Evolutionary conservation across 1,284 basidiomycete genomes (phyloP).

Genomic region (Boletus smithii): DNA sequence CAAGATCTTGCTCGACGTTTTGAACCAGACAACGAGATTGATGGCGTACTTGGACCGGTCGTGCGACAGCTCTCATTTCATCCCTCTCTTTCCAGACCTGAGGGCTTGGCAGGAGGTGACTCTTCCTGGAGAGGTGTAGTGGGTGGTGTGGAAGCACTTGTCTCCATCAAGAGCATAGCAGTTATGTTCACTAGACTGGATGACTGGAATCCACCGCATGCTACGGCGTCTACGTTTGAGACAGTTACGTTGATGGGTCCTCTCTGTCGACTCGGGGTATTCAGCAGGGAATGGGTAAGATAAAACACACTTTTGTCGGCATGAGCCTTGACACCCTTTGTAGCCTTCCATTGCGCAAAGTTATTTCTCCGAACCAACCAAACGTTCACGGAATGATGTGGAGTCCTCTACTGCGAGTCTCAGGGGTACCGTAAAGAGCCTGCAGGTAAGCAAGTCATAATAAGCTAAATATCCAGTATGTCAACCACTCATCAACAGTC

Average conservation of each 20-base stretch:
- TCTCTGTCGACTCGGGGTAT: constrained; percentile 77
- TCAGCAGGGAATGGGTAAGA: constrained; percentile 84
- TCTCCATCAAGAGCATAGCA: constrained; percentile 82
- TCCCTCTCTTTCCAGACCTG: constrained; percentile 55
- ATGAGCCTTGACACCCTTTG: constrained; percentile 9
- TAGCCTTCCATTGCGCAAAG: constrained; percentile 75
- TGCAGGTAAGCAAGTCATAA: constrained; percentile 56
- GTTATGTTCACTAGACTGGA: constrained; percentile 69
- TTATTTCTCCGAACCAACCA: constrained; percentile 85
- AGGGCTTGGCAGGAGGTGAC: constrained; percentile 67
- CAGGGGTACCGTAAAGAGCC: constrained; percentile 72
- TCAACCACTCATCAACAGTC: constrained; percentile 40
- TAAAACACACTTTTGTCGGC: constrained; percentile 12
- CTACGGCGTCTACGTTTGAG: constrained; percentile 63
- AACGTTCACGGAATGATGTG: constrained; percentile 70
- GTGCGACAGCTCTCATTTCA: constrained; percentile 59
- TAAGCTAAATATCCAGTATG: constrained; percentile 3
- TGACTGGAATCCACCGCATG: constrained; percentile 64
- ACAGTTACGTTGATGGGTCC: constrained; percentile 73
- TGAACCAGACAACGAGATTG: constrained; percentile 58
- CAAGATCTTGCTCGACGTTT: constrained; percentile 71
- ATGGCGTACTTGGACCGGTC: constrained; percentile 55
- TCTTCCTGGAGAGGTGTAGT: constrained; percentile 85
- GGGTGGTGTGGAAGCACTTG: constrained; percentile 76
- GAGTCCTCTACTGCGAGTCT: constrained; percentile 83